A percentile compares a stretch with the other conserved stretches of the same genome.
These are phyloP conservation scores for Aspergillus incahuasiensis DNA, from an alignment of 495 filamentous ascomycete genomes.

Conservation along the genomic window DNA sequence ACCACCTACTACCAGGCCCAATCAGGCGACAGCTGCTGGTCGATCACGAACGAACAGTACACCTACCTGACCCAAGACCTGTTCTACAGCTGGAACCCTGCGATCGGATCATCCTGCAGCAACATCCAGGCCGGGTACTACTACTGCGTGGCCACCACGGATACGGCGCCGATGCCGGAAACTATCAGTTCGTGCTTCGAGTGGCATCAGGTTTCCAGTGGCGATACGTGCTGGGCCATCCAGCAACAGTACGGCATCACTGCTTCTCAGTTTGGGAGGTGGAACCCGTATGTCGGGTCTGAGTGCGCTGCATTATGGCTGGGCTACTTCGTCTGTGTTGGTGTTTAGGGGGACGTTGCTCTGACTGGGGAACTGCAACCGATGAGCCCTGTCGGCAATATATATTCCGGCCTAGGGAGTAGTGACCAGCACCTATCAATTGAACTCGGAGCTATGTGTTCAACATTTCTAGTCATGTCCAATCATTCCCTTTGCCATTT, in stretches of 20 bases:
- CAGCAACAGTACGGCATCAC: constrained; percentile 8
- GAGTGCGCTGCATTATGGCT: constrained; percentile 6
- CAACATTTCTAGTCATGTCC: no score
- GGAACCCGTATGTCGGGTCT: constrained; percentile 9
- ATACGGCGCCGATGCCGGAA: not conserved
- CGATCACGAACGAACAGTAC: constrained; percentile 7
- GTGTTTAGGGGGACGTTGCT: no score
- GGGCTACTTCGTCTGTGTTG: constrained; percentile 3
- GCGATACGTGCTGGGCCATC: constrained; percentile 10
- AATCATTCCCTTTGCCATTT: no score
- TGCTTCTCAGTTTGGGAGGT: not conserved
- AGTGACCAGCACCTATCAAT: no score
- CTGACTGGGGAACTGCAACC: no score
- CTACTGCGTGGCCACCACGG: constrained; percentile 7
- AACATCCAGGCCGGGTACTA: constrained; percentile 2
- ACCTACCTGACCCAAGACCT: not conserved
- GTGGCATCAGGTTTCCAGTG: not conserved
- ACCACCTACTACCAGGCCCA: not conserved
- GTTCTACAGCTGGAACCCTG: constrained; percentile 5
- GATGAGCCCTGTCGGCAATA: no score
- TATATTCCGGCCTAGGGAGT: no score
- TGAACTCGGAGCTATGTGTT: no score
- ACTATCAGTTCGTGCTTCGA: not conserved
- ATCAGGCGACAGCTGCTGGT: not conserved
- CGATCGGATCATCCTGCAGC: constrained; percentile 1